Evolutionary conservation across 2,329 filamentous ascomycete genomes (phyloP), one percentile per base, ranked within the genome.

Genomic region (Penicillium sp.): DNA sequence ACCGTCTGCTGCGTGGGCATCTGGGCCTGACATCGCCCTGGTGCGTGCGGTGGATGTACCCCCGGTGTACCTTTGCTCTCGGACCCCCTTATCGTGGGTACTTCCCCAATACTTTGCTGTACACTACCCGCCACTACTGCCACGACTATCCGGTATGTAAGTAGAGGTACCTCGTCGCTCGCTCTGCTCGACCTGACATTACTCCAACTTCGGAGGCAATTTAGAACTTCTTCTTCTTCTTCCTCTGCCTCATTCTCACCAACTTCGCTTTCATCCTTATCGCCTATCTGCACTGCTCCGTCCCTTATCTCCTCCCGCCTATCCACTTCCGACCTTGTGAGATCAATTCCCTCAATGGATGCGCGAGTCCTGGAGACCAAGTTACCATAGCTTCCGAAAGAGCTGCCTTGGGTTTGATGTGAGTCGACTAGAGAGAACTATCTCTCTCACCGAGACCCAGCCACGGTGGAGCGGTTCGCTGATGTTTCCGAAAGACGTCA

Each of bases 281-380:
- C 46, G 52, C 61, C 56, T 65, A 66, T 65, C 62, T 60, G 52
- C 62, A 67, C 66, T 36, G 34, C 34, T 66, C 61, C 52, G 52
- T 66, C 67, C 65, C 65, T 63, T 68, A 65, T 67, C 63, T 67
- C 64, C 65, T 64, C 65, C 58, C 58, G 56, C 24, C 5, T 27
- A 61, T 61, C 61, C 63, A 68, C 59, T 58, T 49, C 52, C 54
- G 43, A 47, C 29, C 31, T 51, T n/a, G 34, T 44, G 49, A 45
- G 44, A 49, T 42, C 47, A 50, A 47, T 59, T 59, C 45, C 53
- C 45, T 59, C 52, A 55, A 59, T 59, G 56, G 57, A 55, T 54
- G 46, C 52, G 34, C 29, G 54, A 27, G 46, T 55, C 34, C 55
- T 52, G 42, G 13, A 49, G 47, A 36, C 34, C n/a, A 54, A 49